A percentile compares a stretch with the other conserved stretches of the same genome.
These are phyloP conservation scores for Xylaria sp. DNA, from an alignment of 2,329 filamentous ascomycete genomes.

Conservation along the genomic window DNA sequence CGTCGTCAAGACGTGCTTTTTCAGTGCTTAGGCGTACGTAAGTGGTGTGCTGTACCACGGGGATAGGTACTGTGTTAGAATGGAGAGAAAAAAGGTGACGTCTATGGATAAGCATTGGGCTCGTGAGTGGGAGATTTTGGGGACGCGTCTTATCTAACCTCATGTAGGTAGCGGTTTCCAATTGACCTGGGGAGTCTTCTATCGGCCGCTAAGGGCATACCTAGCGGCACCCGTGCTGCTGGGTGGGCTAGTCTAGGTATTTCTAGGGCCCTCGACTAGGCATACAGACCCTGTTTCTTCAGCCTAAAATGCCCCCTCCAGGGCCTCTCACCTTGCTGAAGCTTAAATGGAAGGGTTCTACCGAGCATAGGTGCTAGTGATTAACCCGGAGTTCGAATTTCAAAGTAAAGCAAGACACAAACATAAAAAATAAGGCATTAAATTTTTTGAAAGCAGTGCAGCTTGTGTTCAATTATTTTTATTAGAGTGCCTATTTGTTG, in stretches of 20 bases:
- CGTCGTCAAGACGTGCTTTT: background rate
- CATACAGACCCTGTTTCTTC: background rate
- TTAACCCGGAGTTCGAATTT: too few relatives aligned
- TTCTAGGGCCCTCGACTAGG: too few relatives aligned
- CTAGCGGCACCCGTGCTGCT: background rate
- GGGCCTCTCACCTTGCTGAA: background rate
- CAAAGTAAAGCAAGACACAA: too few relatives aligned
- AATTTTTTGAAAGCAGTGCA: too few relatives aligned
- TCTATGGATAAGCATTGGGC: constrained; percentile 20
- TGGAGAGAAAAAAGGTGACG: constrained; percentile 32
- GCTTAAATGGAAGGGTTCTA: too few relatives aligned
- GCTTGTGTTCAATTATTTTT: too few relatives aligned
- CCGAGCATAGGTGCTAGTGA: too few relatives aligned
- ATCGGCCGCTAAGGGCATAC: background rate
- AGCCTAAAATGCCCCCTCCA: background rate
- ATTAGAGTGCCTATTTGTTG: too few relatives aligned
- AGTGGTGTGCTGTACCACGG: background rate
- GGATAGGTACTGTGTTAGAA: background rate
- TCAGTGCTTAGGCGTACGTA: background rate
- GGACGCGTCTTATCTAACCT: constrained; percentile 20
- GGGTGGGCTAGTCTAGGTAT: too few relatives aligned
- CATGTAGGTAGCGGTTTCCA: too few relatives aligned
- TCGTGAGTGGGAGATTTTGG: background rate
- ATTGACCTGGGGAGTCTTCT: constrained; percentile 4
- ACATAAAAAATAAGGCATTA: too few relatives aligned